A percentile compares a stretch with the other conserved stretches of the same genome.
Conservation (phyloP, 768 basidiomycete genomes). For the Xerocomellus chrysenteron region DNA sequence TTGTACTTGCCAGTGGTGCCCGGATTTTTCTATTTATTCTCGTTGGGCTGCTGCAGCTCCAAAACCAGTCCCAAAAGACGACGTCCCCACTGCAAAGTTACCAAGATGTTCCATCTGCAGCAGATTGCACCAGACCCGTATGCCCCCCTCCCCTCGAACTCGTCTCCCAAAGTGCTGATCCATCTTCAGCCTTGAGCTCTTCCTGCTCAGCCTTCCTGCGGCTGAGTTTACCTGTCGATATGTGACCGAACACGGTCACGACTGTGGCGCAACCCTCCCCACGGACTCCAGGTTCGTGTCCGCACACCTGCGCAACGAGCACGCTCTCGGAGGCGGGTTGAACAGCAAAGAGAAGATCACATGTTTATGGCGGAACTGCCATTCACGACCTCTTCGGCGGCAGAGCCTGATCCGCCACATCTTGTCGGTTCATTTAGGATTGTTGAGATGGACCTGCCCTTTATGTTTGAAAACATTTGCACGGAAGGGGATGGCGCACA, state of each 20-base stretch:
- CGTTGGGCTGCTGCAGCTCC: too few species aligned
- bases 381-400: neutral
- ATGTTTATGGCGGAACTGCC: neutral
- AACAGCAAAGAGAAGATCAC: neutral
- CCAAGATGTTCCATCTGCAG: too few species aligned
- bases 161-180: too few species aligned
- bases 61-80: too few species aligned
- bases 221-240: neutral
- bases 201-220: neutral
- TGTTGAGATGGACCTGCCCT: conserved; percentile 10
- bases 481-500: neutral
- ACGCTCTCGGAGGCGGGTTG: neutral
- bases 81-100: too few species aligned
- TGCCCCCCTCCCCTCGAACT: too few species aligned
- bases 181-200: neutral
- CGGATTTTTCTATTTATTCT: too few species aligned
- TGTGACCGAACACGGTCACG: neutral
- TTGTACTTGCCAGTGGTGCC: too few species aligned
- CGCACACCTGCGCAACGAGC: neutral
- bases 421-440: neutral
- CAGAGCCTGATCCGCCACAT: conserved; percentile 1
- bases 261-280: neutral
- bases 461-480: neutral
- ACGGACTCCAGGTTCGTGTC: neutral
- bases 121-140: too few species aligned